Evolutionary conservation across 768 basidiomycete species (phyloP), one percentile per base, ranked within the genome.

Genomic region (Dendrothele bispora): DNA sequence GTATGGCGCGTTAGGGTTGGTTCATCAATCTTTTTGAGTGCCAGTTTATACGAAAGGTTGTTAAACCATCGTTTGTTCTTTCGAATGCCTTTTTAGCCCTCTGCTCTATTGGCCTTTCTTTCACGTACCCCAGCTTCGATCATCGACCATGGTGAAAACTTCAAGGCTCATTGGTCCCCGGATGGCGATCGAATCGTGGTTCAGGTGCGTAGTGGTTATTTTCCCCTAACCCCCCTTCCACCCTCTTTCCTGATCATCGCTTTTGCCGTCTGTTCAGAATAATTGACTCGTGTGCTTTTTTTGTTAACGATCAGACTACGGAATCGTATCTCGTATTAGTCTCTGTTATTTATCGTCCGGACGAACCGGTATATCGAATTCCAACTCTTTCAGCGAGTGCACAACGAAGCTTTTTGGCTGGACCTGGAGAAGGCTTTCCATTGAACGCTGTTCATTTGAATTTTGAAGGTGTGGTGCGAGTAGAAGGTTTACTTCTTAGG

Each of bases 1-100:
- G 75, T 91, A 44, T 93, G 91, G 91, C 81, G 86, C 56, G 84
- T 89, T 49, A 77, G 91, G 64, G 91, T 88, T 60, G 56, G 83
- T 75, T 17, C n/a, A 30, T 40, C 42, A 52, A 47, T 27, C 7
- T n/a, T 35, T 45, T 21, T n/a, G n/a, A n/a, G n/a, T n/a, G n/a
- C n/a, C n/a, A n/a, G n/a, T n/a, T n/a, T n/a, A n/a, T n/a, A n/a
- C n/a, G n/a, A n/a, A n/a, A n/a, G n/a, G n/a, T n/a, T n/a, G n/a
- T n/a, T n/a, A n/a, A n/a, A n/a, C n/a, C n/a, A n/a, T n/a, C n/a
- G n/a, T n/a, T n/a, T n/a, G n/a, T n/a, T n/a, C n/a, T n/a, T n/a
- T n/a, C n/a, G 48, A 46, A 30, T 37, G 28, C 24, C 34, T 30
- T 51, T 43, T 17, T 61, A 91, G 89, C 89, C 89, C 1, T 81